Evolutionary conservation across 306 rosid genomes (phyloP), one percentile per base, ranked within the genome.

Genomic region (Oxytropis ochrocephala): DNA sequence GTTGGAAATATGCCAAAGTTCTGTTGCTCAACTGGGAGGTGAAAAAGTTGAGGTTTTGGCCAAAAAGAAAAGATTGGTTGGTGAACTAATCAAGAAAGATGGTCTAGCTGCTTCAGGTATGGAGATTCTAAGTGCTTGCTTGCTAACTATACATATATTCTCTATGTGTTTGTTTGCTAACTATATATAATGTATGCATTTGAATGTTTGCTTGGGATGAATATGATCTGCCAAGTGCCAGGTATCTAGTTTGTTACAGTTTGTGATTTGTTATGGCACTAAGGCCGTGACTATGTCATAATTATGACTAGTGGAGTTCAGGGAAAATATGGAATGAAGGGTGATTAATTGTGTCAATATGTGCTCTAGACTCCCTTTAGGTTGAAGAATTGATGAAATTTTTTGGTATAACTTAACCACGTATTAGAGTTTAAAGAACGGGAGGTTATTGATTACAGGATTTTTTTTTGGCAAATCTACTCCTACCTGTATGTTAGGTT

Each of bases 101-200:
- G 27, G 43, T 38, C 0, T 35, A 0, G 19, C 46, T 4, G 73
- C 11, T 64, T 56, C 74, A 78, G 82, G 78, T 78, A 78, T 71
- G 43, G 14, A 12, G 16, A 21, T 68, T 29, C 11, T 16, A 24
- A 6, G 7, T 64, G 21, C 14, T 5, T 66, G 2, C 24, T 11
- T 44, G 9, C 11, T 41, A 11, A 6, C 11, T 62, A 50, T 51
- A 0, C 8, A 44, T 60, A 17, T 14, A 35, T 36, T 36, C 12
- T 24, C 29, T 24, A 24, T 24, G 29, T 24, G 29, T 4, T 24
- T 24, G 29, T 24, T 24, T 24, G 29, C 29, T 24, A 24, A 24
- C 29, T 24, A 24, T 24, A 24, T 24, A 24, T 24, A 24, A 24
- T 24, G 3, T 24, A 24, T 24, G 3, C 3, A 2, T n/a, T 19